Evolutionary conservation across 345 rosid genomes (phyloP), one percentile per base, ranked within the genome.

Genomic region (Theobroma cacao): DNA sequence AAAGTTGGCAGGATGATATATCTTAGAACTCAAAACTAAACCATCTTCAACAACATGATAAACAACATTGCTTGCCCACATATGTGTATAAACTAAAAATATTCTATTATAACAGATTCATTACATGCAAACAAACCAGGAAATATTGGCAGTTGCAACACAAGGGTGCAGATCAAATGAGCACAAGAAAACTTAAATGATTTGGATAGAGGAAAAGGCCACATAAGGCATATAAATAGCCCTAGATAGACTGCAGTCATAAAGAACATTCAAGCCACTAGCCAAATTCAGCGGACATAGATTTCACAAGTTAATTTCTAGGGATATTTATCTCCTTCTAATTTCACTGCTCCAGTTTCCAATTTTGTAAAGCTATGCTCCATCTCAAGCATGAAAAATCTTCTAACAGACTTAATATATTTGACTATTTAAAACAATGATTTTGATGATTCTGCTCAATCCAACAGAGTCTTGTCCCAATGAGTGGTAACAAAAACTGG

Each of bases 361-460:
- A 30, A n/a, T 69, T 30, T 31, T 70, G 28, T 5, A 48, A 10
- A 34, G 41, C 74, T 71, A 50, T 4, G 60, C 20, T 71, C 43
- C 10, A 48, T 69, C 9, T 70, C 40, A 30, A 70, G 18, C 74
- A 70, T 20, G 31, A 47, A 52, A 65, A 64, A 33, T 34, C 6
- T 69, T 47, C 74, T 43, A 70, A 47, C 28, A 71, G 13, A 22
- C 18, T 18, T 31, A 4, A 48, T 30, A 34, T n/a, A 31, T 18
- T 70, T 50, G 41, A 71, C 40, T 22, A 48, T 48, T 71, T 50
- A 71, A n/a, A 71, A 48, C 28, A 50, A 48, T 69, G 40, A 69
- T 45, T 47, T 69, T 47, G 58, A 47, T 40, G 30, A 70, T 70
- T 70, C 74, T 70, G 5, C 59, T 48, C 28, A 71, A 48, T 33